Evolutionary conservation across 805 yeast species (phyloP).

Genomic region (Barnettozyma californica): DNA sequence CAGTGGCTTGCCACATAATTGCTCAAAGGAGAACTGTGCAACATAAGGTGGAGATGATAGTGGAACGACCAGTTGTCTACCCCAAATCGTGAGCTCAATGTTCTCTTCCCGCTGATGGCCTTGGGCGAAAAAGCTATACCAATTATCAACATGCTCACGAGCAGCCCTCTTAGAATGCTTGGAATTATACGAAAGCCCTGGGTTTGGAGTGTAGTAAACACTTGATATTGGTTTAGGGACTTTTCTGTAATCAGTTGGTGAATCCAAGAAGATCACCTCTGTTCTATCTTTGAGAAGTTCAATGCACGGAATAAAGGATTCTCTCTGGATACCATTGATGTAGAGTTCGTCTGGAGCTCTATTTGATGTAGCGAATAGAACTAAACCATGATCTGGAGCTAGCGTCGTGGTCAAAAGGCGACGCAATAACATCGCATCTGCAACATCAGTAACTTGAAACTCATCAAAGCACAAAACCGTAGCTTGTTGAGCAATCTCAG

Average conservation of each 20-base stretch:
- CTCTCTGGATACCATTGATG: constrained; percentile 90
- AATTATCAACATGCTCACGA: constrained; percentile 55
- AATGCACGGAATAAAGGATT: constrained; percentile 88
- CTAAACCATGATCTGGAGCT: constrained; percentile 72
- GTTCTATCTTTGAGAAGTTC: constrained; percentile 68
- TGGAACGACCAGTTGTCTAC: constrained; percentile 75
- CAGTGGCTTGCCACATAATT: constrained; percentile 80
- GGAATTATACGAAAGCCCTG: constrained; percentile 50
- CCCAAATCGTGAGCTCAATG: constrained; percentile 68
- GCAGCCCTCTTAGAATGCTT: constrained; percentile 47
- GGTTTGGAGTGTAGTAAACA: constrained; percentile 70
- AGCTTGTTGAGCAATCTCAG: constrained; percentile 70
- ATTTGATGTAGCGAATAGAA: constrained; percentile 89
- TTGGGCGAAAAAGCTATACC: constrained; percentile 79
- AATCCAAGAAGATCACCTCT: constrained; percentile 72
- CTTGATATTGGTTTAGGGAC: constrained; percentile 77
- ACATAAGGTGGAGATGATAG: constrained; percentile 69
- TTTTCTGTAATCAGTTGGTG: constrained; percentile 92
- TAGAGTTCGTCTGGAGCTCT: constrained; percentile 92
- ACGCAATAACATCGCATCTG: constrained; percentile 94
- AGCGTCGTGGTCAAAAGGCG: constrained; percentile 64
- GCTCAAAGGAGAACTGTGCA: constrained; percentile 83
- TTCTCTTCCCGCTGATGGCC: constrained; percentile 39
- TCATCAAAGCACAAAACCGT: constrained; percentile 92
- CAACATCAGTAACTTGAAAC: constrained; percentile 97